Conservation (phyloP, 768 basidiomycete species). For the Neoboletus subvelutipes region DNA sequence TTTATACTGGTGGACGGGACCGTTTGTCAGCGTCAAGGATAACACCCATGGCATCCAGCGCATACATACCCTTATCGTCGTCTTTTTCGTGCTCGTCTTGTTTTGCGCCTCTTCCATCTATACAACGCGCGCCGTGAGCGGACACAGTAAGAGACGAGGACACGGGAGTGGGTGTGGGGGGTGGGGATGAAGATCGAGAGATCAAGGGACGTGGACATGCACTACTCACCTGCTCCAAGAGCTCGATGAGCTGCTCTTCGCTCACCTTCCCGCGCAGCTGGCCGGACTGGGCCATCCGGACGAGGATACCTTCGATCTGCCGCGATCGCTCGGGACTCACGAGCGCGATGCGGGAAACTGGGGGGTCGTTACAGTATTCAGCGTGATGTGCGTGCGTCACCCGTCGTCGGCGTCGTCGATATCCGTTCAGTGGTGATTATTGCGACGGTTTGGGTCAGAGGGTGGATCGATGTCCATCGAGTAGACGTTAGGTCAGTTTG, state of each 20-base stretch:
- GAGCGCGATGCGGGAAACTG: slow-evolving; percentile 85
- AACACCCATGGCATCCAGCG: not conserved
- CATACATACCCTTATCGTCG: slow-evolving; percentile 58
- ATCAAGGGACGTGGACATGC: not conserved
- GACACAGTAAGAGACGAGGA: not conserved
- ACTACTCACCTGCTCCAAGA: slow-evolving; percentile 73
- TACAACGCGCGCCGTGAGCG: slow-evolving; percentile 10
- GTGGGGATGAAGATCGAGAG: no score
- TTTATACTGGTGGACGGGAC: slow-evolving; percentile 46
- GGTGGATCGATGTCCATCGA: not conserved
- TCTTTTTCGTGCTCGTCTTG: slow-evolving; percentile 50
- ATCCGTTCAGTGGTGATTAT: not conserved
- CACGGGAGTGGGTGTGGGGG: not conserved
- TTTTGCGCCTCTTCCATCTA: slow-evolving; percentile 58
- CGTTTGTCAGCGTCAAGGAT: slow-evolving; percentile 2
- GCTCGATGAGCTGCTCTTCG: slow-evolving; percentile 79
- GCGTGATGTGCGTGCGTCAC: not conserved
- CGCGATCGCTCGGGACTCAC: slow-evolving; percentile 80
- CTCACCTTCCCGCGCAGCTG: slow-evolving; percentile 75
- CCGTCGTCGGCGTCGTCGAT: not conserved
- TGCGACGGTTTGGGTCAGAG: not conserved
- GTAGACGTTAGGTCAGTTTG: not conserved
- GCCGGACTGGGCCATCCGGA: slow-evolving; percentile 82
- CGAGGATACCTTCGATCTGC: slow-evolving; percentile 75
- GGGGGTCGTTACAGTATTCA: not conserved